Evolutionary conservation across 2,329 filamentous ascomycete species (phyloP).

Genomic region (Raffaelea arxii): DNA sequence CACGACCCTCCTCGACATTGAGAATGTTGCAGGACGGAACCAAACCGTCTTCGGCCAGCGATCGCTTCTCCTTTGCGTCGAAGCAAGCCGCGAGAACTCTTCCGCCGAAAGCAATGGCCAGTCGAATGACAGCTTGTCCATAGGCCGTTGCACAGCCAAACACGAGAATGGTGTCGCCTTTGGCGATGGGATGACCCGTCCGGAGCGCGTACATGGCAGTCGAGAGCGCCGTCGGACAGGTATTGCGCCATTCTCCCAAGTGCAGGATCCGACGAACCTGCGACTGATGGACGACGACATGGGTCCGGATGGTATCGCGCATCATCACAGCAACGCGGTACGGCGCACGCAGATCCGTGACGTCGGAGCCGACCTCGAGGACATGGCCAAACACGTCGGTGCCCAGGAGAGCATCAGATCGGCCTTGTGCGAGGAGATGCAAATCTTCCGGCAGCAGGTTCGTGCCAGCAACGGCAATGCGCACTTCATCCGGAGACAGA

Average conservation of each 20-base stretch:
- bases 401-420: constrained; percentile 6
- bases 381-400: constrained; percentile 31
- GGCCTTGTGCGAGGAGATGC: constrained; percentile 16
- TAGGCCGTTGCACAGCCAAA: constrained; percentile 31
- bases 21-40: constrained; percentile 25
- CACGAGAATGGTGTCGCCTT: constrained; percentile 27
- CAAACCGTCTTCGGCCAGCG: constrained; percentile 19
- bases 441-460: constrained; percentile 27
- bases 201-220: constrained; percentile 34
- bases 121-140: constrained; percentile 32
- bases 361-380: constrained; percentile 21
- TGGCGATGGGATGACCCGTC: constrained; percentile 17
- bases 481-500: constrained; percentile 24
- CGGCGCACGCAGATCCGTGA: constrained; percentile 22
- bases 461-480: constrained; percentile 28
- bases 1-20: background rate
- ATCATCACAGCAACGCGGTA: constrained; percentile 33
- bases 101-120: constrained; percentile 19
- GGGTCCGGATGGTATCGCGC: constrained; percentile 25
- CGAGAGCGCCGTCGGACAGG: constrained; percentile 27
- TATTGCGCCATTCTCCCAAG: constrained; percentile 12
- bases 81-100: constrained; percentile 31
- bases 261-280: constrained; percentile 23
- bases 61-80: constrained; percentile 23
- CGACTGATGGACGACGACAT: constrained; percentile 21